These are phyloP conservation scores for Monilinia polystroma DNA, from an alignment of 2,329 filamentous ascomycete species.

Conservation along the genomic window DNA sequence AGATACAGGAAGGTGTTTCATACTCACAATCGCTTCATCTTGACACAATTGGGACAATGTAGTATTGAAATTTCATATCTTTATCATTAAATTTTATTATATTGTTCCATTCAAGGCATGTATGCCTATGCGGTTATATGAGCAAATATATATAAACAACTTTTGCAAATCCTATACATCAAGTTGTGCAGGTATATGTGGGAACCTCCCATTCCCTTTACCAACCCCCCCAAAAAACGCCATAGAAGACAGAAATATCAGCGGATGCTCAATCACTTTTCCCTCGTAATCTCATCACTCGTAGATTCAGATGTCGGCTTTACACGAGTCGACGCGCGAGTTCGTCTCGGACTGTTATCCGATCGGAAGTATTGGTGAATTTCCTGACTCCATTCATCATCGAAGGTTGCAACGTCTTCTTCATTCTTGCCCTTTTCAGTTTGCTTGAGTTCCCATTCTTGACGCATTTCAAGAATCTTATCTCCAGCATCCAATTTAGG, in stretches of 20 bases:
- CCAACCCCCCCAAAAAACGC: neutral
- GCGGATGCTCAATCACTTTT: neutral
- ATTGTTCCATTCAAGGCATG: neutral
- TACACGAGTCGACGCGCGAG: neutral
- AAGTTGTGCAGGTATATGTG: neutral
- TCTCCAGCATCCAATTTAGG: constrained; percentile 77
- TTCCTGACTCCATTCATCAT: constrained; percentile 33
- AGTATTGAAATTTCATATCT: neutral
- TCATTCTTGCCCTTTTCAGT: constrained; percentile 40
- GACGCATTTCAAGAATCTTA: constrained; percentile 79
- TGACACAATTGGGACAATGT: neutral
- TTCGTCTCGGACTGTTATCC: constrained; percentile 14
- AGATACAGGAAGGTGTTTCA: neutral
- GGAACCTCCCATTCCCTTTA: neutral
- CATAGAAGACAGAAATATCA: neutral
- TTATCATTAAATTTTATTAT: constrained; percentile 13
- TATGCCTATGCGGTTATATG: neutral
- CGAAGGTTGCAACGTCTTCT: constrained; percentile 23
- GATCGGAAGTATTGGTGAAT: constrained; percentile 34
- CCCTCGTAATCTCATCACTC: constrained; percentile 17
- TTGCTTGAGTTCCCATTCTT: constrained; percentile 60
- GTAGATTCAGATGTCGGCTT: constrained; percentile 1
- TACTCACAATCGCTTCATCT: neutral
- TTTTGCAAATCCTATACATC: neutral
- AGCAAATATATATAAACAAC: constrained; percentile 3